phyloP scores from a whole-genome alignment of 1,139 yeast genomes.

The Pneumocystis sp. region DNA sequence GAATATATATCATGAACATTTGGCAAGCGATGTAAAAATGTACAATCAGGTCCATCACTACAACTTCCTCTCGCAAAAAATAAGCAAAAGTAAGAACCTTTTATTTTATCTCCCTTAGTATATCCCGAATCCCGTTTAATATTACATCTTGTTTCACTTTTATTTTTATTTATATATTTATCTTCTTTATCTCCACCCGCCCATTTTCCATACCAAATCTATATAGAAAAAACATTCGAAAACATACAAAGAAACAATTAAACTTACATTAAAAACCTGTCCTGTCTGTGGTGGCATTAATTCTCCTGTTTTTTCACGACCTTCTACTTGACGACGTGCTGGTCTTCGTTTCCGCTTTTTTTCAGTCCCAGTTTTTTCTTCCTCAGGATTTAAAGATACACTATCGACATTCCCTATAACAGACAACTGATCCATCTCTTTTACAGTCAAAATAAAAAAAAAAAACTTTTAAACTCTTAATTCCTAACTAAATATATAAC shows the following conservation, averaged over 20 bases:
- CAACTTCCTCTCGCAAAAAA: conserved; percentile 87
- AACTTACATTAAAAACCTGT: conserved; percentile 62
- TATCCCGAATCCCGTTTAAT: conserved; percentile 54
- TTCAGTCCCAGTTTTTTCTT: not conserved
- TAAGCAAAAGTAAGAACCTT: conserved; percentile 45
- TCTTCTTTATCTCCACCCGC: conserved; percentile 30
- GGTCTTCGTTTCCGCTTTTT: conserved; percentile 24
- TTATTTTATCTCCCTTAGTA: conserved; percentile 48
- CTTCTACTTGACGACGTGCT: conserved; percentile 62
- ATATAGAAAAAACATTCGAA: not conserved
- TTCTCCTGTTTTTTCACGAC: conserved; percentile 32
- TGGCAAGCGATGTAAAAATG: conserved; percentile 67
- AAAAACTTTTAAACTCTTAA: not conserved
- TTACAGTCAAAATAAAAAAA: not conserved
- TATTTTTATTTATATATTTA: conserved; percentile 26
- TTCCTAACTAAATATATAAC: not conserved
- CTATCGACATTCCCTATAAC: not conserved
- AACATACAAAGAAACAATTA: conserved; percentile 48
- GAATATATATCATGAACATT: conserved; percentile 33
- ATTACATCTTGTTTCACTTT: conserved; percentile 41
- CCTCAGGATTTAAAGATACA: not conserved
- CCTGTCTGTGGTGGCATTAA: not conserved
- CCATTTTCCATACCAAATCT: conserved; percentile 59
- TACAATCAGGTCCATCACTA: conserved; percentile 59
- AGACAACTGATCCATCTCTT: not conserved